Percentiles rank a stretch among this genome's conserved stretches.
phyloP scores from a whole-genome alignment of 805 yeast genomes.

The Candida mattraensis region DNA sequence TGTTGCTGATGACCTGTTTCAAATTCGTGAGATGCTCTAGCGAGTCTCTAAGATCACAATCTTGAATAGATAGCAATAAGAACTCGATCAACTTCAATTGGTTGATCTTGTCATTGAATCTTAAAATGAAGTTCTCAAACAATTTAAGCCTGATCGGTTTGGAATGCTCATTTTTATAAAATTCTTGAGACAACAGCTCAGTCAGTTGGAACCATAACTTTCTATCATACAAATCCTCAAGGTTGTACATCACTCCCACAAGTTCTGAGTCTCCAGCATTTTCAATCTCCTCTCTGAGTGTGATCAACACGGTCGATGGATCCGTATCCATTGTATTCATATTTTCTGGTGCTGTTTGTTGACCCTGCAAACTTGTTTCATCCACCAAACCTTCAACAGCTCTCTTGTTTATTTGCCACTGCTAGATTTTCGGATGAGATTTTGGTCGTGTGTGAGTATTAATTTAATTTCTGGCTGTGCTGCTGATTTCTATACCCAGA shows the following conservation, averaged over 20 bases:
- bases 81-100: constrained; percentile 78
- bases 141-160: constrained; percentile 59
- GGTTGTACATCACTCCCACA: constrained; percentile 56
- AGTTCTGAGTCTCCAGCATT: constrained; percentile 45
- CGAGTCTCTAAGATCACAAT: constrained; percentile 46
- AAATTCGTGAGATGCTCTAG: constrained; percentile 47
- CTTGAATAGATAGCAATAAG: constrained; percentile 52
- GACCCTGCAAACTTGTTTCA: too few relatives aligned
- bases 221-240: constrained; percentile 85
- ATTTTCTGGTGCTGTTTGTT: too few relatives aligned
- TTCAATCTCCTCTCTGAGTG: constrained; percentile 66
- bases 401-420: constrained; percentile 2
- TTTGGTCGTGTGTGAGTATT: not conserved
- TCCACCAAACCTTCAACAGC: not conserved
- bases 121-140: constrained; percentile 67
- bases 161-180: constrained; percentile 58
- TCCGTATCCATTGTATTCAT: constrained; percentile 32
- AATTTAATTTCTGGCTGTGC: not conserved
- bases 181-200: constrained; percentile 52
- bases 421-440: too few relatives aligned
- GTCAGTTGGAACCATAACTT: constrained; percentile 96
- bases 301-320: constrained; percentile 50
- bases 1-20: constrained; percentile 45
- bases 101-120: constrained; percentile 70
- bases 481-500: not conserved